Percentiles rank a stretch among this genome's conserved stretches.
Evolutionary conservation across 352 stramenopile species (phyloP).

Genomic region (Phytophthora brassicae): DNA sequence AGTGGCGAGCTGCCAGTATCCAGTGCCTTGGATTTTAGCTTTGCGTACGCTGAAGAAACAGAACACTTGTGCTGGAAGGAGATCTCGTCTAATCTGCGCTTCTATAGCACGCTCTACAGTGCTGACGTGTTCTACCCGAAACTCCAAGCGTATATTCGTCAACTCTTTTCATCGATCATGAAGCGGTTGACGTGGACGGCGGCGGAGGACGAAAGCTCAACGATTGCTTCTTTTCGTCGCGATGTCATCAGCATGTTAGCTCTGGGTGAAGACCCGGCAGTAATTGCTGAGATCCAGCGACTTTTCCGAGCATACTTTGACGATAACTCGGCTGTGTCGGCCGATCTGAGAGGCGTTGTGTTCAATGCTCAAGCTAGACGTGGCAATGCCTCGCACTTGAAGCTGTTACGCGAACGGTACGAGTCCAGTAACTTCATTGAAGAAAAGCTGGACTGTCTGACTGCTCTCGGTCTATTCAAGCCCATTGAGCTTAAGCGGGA

Average conservation of each 20-base stretch:
- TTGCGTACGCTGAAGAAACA: conserved; percentile 59
- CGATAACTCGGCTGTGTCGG: conserved; percentile 53
- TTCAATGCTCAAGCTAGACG: conserved; percentile 60
- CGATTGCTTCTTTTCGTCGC: conserved; percentile 62
- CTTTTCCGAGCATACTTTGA: conserved; percentile 61
- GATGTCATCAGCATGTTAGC: conserved; percentile 76
- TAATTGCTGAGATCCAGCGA: conserved; percentile 53
- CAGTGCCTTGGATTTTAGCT: conserved; percentile 66
- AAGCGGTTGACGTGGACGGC: conserved; percentile 51
- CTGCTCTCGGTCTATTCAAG: conserved; percentile 67
- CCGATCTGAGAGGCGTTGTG: conserved; percentile 64
- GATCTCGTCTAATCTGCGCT: conserved; percentile 61
- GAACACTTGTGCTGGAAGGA: conserved; percentile 82
- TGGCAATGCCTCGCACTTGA: conserved; percentile 44
- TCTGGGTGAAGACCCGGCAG: conserved; percentile 48
- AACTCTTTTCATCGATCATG: conserved; percentile 63
- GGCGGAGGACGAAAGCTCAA: conserved; percentile 41
- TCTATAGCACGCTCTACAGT: conserved; percentile 66
- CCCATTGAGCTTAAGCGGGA: conserved; percentile 59
- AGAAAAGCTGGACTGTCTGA: conserved; percentile 79
- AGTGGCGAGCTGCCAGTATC: conserved; percentile 55
- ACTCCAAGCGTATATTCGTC: conserved; percentile 64
- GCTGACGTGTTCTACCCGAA: conserved; percentile 59
- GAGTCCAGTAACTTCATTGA: conserved; percentile 80
- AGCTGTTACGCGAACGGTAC: conserved; percentile 57